Evolutionary conservation across 306 rosid genomes (phyloP).

Genomic region (Citrullus amarus): DNA sequence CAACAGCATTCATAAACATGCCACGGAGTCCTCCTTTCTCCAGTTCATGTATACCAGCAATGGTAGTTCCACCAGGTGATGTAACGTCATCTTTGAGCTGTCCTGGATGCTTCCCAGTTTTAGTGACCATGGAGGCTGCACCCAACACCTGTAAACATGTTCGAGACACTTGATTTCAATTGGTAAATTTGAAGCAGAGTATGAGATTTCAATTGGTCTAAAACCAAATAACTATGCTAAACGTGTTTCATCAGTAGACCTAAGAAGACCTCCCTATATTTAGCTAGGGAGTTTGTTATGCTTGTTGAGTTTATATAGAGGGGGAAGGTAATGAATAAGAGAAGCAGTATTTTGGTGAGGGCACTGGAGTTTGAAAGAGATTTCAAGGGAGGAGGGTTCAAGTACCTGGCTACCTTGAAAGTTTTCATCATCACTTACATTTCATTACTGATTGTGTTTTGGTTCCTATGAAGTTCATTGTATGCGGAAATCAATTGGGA

Average conservation of each 20-base stretch:
- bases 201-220: not conserved
- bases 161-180: not conserved
- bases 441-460: too few species aligned
- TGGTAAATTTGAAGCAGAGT: not conserved
- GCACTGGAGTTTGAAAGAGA: too few species aligned
- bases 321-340: too few species aligned
- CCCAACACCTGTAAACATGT: constrained; percentile 54
- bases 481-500: not conserved
- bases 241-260: not conserved
- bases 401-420: too few species aligned
- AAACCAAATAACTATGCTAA: not conserved
- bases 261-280: not conserved
- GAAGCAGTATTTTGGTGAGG: too few species aligned
- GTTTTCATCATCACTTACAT: too few species aligned
- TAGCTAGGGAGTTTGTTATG: too few species aligned
- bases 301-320: too few species aligned
- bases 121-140: constrained; percentile 67
- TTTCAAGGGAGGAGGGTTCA: too few species aligned
- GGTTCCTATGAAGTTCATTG: not conserved
- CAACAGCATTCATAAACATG: constrained; percentile 74
- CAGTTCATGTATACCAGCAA: constrained; percentile 74
- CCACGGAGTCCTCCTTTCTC: constrained; percentile 96
- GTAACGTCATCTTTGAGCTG: constrained; percentile 83
- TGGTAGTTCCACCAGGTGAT: constrained; percentile 88
- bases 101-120: constrained; percentile 66